Evolutionary conservation across 108 stramenopile genomes (phyloP).

Genomic region (Skeletonema costatum): DNA sequence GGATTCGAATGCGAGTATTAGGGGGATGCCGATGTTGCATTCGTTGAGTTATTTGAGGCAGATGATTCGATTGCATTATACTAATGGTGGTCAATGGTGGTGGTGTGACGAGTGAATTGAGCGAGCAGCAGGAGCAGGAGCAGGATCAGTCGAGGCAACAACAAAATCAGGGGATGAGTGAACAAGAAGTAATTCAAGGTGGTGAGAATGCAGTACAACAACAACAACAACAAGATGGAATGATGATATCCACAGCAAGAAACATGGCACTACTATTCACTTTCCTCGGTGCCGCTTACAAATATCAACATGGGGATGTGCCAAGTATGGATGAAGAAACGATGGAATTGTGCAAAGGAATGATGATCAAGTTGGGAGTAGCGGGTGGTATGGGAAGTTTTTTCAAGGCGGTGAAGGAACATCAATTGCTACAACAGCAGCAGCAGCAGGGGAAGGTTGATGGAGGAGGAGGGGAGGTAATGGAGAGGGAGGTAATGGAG

Average conservation of each 20-base stretch:
- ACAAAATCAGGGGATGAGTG: not conserved
- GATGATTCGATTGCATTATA: slow-evolving; percentile 10
- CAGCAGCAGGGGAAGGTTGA: not conserved
- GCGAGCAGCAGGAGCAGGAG: too few species aligned
- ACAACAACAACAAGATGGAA: slow-evolving; percentile 6
- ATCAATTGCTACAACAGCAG: not conserved
- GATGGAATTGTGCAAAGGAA: not conserved
- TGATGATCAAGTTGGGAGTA: not conserved
- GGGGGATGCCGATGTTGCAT: slow-evolving; percentile 64
- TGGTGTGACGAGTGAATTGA: not conserved
- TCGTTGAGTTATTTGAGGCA: slow-evolving; percentile 1
- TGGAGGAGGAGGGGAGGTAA: not conserved
- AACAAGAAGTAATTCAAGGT: not conserved
- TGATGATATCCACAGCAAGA: not conserved
- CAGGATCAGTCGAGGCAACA: not conserved
- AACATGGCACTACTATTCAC: not conserved
- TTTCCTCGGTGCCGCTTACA: not conserved
- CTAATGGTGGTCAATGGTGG: not conserved
- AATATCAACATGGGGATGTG: not conserved
- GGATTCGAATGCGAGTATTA: slow-evolving; percentile 62
- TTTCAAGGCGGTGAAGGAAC: not conserved
- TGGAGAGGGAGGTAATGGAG: not conserved
- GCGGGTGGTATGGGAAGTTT: not conserved
- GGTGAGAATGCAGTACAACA: slow-evolving; percentile 20
- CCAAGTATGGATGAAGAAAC: not conserved